Conservation (phyloP, 2,329 filamentous ascomycete genomes). For the Cytospora leucostoma region DNA sequence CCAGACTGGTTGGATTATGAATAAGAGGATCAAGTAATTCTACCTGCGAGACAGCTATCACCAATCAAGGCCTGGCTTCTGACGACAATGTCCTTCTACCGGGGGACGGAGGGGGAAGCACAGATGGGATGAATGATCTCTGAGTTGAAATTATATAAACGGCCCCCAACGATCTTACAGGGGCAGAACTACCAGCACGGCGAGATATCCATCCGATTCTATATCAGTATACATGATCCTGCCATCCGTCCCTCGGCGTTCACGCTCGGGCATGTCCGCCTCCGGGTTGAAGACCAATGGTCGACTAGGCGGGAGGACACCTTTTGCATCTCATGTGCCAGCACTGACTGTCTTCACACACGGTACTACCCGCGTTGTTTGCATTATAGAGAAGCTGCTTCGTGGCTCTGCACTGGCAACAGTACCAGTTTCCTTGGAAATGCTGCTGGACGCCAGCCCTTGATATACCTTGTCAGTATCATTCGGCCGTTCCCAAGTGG, state of each 20-base stretch:
- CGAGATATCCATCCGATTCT: constrained; percentile 7
- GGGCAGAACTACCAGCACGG: constrained; percentile 1
- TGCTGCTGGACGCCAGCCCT: neutral
- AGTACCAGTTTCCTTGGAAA: constrained; percentile 17
- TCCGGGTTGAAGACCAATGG: neutral
- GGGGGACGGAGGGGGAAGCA: no score
- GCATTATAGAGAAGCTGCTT: neutral
- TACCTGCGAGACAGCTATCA: no score
- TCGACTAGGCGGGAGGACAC: neutral
- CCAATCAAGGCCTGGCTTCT: neutral
- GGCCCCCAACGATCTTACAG: neutral
- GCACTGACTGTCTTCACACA: constrained; percentile 8
- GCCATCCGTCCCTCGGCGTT: neutral
- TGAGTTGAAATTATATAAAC: neutral
- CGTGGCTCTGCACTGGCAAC: constrained; percentile 4
- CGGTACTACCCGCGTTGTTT: neutral
- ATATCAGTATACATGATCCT: neutral
- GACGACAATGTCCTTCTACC: neutral
- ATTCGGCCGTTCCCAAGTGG: neutral
- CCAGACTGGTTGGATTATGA: no score
- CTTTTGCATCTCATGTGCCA: neutral
- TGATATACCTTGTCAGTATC: neutral
- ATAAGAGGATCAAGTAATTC: no score
- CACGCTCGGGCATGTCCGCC: constrained; percentile 14
- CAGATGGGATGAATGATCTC: neutral